Evolutionary conservation across 2,329 filamentous ascomycete genomes (phyloP).

Genomic region (Cladosporium phlei): DNA sequence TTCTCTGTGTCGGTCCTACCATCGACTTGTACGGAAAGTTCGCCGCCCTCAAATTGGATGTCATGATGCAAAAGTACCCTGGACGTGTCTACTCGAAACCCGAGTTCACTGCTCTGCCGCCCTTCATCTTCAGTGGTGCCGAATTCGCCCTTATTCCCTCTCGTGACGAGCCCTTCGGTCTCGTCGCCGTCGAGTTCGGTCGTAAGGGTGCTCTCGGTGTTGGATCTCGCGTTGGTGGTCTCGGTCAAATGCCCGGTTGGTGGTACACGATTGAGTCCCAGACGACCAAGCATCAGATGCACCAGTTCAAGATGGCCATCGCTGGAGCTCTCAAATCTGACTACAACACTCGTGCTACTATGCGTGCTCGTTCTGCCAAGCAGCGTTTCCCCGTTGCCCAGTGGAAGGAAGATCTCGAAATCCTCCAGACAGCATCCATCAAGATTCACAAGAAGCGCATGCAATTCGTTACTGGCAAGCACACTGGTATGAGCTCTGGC

Average conservation of each 20-base stretch:
- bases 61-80: conserved; percentile 62
- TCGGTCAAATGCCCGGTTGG: conserved; percentile 68
- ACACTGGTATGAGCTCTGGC: conserved; percentile 11
- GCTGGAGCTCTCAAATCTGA: conserved; percentile 57
- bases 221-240: conserved; percentile 60
- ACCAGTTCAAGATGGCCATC: conserved; percentile 62
- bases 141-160: conserved; percentile 66
- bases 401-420: conserved; percentile 62
- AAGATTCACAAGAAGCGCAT: conserved; percentile 49
- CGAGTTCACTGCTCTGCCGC: conserved; percentile 62
- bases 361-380: conserved; percentile 61
- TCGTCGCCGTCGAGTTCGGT: conserved; percentile 65
- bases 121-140: conserved; percentile 62
- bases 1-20: conserved; percentile 60
- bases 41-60: conserved; percentile 59
- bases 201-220: conserved; percentile 64
- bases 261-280: conserved; percentile 66
- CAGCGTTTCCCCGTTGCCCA: conserved; percentile 64
- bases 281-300: conserved; percentile 57
- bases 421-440: conserved; percentile 57
- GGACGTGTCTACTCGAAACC: conserved; percentile 64
- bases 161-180: conserved; percentile 63
- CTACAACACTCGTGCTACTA: conserved; percentile 52
- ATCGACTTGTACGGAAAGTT: conserved; percentile 67
- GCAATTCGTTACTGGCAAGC: conserved; percentile 12